Conservation (phyloP, 2,329 filamentous ascomycete genomes). For the Epichloe bromicola region DNA sequence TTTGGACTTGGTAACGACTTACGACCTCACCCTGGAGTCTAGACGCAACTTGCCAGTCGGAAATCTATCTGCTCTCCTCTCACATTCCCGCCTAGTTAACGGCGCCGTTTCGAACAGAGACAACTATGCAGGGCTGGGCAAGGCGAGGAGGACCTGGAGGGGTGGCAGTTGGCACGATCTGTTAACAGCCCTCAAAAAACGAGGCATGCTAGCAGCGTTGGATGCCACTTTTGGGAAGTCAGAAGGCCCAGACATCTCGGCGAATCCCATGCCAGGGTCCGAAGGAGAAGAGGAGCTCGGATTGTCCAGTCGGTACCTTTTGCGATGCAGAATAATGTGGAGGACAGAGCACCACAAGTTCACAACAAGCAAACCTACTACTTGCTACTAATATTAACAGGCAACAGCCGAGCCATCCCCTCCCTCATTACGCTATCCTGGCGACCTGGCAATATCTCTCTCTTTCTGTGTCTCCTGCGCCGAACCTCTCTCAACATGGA, state of each 20-base stretch:
- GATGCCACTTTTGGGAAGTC: background rate
- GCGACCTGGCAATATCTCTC: background rate
- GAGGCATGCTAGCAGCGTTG: background rate
- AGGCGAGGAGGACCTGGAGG: background rate
- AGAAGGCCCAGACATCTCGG: background rate
- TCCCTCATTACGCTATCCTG: slow-evolving; percentile 1
- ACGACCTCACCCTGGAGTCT: background rate
- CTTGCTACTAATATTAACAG: background rate
- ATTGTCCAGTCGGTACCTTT: slow-evolving; percentile 6
- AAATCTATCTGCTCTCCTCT: background rate
- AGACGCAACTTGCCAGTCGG: background rate
- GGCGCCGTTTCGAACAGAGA: background rate
- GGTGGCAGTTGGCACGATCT: background rate
- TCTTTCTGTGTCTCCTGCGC: slow-evolving; percentile 1
- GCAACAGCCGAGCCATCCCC: slow-evolving; percentile 3
- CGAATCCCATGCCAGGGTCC: background rate
- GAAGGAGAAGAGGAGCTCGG: background rate
- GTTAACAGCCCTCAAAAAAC: background rate
- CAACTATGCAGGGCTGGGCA: too few species aligned
- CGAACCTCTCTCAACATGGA: slow-evolving; percentile 2
- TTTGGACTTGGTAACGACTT: background rate
- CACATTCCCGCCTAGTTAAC: background rate
- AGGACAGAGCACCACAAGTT: background rate
- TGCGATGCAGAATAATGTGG: background rate
- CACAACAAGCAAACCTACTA: slow-evolving; percentile 2